Evolutionary conservation across 352 stramenopile species (phyloP).

Genomic region (Pythium guiyangense): DNA sequence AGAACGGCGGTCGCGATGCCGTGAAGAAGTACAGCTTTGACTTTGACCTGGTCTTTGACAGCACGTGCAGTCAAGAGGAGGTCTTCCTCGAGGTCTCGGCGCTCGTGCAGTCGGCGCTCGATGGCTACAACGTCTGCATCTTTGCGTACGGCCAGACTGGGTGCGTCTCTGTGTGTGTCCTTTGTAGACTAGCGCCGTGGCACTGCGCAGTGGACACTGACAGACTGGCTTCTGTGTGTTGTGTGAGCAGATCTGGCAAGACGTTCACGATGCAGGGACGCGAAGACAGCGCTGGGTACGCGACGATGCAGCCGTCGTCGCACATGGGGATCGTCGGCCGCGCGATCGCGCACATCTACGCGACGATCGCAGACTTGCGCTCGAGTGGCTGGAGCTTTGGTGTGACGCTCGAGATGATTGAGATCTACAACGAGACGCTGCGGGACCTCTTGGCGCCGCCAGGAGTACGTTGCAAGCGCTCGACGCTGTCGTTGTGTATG

Average conservation of each 20-base stretch:
- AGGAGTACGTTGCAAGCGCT: conserved; percentile 41
- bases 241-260: conserved; percentile 59
- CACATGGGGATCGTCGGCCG: conserved; percentile 81
- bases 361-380: conserved; percentile 49
- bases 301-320: conserved; percentile 35
- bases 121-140: conserved; percentile 96
- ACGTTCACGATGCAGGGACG: conserved; percentile 87
- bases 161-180: conserved; percentile 17
- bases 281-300: conserved; percentile 26
- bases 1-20: conserved; percentile 40
- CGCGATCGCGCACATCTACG: conserved; percentile 76
- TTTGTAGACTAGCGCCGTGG: background rate
- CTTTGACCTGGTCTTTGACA: conserved; percentile 97
- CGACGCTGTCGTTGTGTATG: no score
- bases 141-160: conserved; percentile 92
- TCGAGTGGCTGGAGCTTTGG: conserved; percentile 72
- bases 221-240: background rate
- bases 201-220: background rate
- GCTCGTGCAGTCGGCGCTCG: conserved; percentile 92
- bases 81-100: conserved; percentile 96
- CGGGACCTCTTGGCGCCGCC: conserved; percentile 86
- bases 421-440: conserved; percentile 98
- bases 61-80: conserved; percentile 90
- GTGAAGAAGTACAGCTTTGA: conserved; percentile 92
- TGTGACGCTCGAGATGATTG: conserved; percentile 86